These are phyloP conservation scores for Lactarius deliciosus DNA, from an alignment of 768 basidiomycete genomes.

Conservation along the genomic window DNA sequence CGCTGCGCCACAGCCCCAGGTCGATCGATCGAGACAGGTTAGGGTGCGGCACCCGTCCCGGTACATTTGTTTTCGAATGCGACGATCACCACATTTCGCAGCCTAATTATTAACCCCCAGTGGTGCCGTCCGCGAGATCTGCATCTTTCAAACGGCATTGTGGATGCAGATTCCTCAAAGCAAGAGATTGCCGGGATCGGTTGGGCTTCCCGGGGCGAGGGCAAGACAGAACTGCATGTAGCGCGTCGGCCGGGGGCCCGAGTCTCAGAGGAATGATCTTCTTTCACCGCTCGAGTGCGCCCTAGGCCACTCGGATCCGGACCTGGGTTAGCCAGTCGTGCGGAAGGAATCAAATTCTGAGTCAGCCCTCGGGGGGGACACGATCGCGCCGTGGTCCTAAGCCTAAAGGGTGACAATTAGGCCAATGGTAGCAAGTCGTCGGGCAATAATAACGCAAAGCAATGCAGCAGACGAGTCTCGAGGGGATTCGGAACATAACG, in stretches of 20 bases:
- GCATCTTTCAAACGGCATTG: background rate
- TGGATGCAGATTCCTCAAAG: too few species aligned
- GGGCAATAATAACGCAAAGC: background rate
- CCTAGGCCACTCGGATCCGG: background rate
- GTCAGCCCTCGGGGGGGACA: background rate
- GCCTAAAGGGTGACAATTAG: background rate
- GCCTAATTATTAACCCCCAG: background rate
- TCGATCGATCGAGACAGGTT: constrained; percentile 1
- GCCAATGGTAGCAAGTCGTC: background rate
- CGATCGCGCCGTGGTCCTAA: background rate
- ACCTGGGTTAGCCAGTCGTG: background rate
- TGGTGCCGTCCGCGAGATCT: background rate
- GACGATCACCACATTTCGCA: background rate
- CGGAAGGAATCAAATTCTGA: background rate
- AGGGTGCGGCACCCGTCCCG: background rate
- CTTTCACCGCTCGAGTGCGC: background rate
- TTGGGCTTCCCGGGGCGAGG: background rate
- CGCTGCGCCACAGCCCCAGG: background rate
- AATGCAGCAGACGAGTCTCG: background rate
- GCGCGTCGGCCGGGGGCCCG: background rate
- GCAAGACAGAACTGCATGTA: background rate
- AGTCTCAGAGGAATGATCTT: background rate
- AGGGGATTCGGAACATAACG: background rate
- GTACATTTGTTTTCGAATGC: background rate
- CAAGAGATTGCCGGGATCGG: background rate